Evolutionary conservation across 2,329 filamentous ascomycete genomes (phyloP).

Genomic region (Dothistroma septosporum): DNA sequence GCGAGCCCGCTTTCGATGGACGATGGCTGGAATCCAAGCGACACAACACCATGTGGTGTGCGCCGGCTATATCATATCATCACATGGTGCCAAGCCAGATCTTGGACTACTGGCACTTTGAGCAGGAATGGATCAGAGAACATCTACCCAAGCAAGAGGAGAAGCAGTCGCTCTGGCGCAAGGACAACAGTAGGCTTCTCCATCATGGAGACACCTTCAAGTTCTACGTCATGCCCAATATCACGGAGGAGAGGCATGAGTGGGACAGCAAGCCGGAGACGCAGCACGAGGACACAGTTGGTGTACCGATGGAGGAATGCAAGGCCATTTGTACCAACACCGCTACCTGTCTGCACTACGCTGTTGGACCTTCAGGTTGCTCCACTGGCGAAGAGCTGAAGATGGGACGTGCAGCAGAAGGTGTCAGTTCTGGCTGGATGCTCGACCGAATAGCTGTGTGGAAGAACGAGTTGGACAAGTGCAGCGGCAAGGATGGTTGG

Average conservation of each 20-base stretch:
- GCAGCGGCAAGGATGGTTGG: conserved; percentile 16
- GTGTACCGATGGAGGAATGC: conserved; percentile 23
- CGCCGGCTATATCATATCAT: conserved; percentile 38
- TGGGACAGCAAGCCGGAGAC: conserved; percentile 31
- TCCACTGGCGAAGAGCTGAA: conserved; percentile 18
- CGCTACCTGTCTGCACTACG: conserved; percentile 27
- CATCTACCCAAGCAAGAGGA: background rate
- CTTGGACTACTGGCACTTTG: conserved; percentile 28
- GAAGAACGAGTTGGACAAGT: conserved; percentile 15
- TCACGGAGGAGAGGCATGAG: conserved; percentile 16
- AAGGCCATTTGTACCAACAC: conserved; percentile 21
- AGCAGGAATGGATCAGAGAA: conserved; percentile 27
- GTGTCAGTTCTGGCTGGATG: conserved; percentile 26
- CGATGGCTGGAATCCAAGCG: conserved; percentile 34
- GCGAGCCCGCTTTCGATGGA: conserved; percentile 38
- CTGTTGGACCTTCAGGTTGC: conserved; percentile 22
- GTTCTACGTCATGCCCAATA: conserved; percentile 25
- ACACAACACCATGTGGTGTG: conserved; percentile 39
- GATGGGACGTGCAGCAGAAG: conserved; percentile 17
- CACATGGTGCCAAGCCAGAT: conserved; percentile 29
- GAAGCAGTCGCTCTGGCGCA: conserved; percentile 4
- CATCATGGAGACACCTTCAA: conserved; percentile 32
- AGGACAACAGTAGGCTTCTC: conserved; percentile 17
- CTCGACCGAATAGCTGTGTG: conserved; percentile 20
- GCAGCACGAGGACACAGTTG: conserved; percentile 13